A percentile compares a stretch with the other conserved stretches of the same genome.
These are phyloP conservation scores for Alternaria angustiovoidea DNA, from an alignment of 2,329 filamentous ascomycete genomes.

Conservation along the genomic window DNA sequence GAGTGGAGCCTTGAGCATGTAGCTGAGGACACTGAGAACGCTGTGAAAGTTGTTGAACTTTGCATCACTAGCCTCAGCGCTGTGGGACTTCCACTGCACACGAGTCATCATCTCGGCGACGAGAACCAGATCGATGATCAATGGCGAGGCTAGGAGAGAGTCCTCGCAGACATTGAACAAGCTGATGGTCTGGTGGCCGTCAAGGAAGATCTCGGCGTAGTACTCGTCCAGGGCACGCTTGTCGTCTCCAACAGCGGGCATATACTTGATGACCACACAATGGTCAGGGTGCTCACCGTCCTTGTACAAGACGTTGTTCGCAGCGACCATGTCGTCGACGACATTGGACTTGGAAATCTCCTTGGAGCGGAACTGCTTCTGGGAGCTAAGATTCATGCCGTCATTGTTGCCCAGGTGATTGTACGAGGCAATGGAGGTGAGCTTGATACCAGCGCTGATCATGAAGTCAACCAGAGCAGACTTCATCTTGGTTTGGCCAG, in stretches of 20 bases:
- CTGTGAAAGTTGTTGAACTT: conserved; percentile 96
- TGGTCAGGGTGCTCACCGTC: conserved; percentile 95
- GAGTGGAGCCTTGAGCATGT: conserved; percentile 96
- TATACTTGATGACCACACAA: conserved; percentile 99
- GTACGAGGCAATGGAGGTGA: conserved; percentile 98
- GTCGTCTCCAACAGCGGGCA: conserved; percentile 98
- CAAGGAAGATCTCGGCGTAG: conserved; percentile 98
- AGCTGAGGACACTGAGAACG: conserved; percentile 95
- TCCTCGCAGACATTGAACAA: conserved; percentile 99
- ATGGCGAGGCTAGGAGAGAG: conserved; percentile 90
- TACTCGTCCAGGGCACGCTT: conserved; percentile 99
- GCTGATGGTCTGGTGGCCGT: conserved; percentile 97
- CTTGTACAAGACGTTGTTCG: conserved; percentile 90
- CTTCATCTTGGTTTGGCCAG: conserved; percentile 99
- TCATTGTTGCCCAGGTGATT: conserved; percentile 99
- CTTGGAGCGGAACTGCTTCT: conserved; percentile 99
- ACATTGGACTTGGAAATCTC: conserved; percentile 99
- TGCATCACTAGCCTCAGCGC: conserved; percentile 61
- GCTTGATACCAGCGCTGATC: conserved; percentile 98
- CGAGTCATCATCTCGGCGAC: conserved; percentile 98
- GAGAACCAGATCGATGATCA: conserved; percentile 96
- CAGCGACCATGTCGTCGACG: conserved; percentile 98
- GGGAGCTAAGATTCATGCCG: conserved; percentile 96
- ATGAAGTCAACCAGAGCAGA: conserved; percentile 97
- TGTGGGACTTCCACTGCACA: conserved; percentile 81